Evolutionary conservation across 2,329 filamentous ascomycete species (phyloP).

Genomic region (Trichoderma afroharzianum): DNA sequence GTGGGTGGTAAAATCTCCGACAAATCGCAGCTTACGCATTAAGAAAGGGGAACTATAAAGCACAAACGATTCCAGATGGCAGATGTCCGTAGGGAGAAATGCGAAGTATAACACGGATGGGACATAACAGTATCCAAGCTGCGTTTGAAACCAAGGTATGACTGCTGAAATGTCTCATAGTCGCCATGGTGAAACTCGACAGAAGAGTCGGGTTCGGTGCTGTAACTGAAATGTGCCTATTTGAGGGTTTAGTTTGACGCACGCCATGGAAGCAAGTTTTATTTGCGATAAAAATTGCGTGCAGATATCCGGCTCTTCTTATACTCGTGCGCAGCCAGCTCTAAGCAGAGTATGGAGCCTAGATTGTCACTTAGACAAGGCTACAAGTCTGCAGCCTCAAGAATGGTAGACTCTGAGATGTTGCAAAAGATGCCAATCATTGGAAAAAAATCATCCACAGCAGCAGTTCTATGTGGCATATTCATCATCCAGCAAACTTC

Average conservation of each 20-base stretch:
- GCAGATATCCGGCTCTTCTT: not conserved
- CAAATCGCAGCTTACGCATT: not conserved
- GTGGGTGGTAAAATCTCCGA: not conserved
- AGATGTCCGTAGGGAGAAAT: not conserved
- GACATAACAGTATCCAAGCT: not conserved
- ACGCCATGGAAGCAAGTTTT: not conserved
- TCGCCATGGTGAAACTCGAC: not conserved
- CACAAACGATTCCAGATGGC: not conserved
- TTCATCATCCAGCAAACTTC: not conserved
- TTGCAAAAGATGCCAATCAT: not conserved
- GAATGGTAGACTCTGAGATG: not conserved
- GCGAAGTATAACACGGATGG: not conserved
- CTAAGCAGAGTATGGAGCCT: not conserved
- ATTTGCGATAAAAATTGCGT: not conserved
- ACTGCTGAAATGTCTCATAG: not conserved
- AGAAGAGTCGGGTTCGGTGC: not conserved
- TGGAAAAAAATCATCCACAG: not conserved
- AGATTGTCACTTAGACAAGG: not conserved
- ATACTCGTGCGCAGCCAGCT: not conserved
- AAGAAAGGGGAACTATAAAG: not conserved
- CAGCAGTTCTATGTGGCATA: not conserved
- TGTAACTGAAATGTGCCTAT: not conserved
- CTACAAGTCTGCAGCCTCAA: not conserved
- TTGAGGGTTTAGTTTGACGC: not conserved
- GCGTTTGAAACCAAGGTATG: not conserved